Base-by-base conservation (phyloP, 2,329 filamentous ascomycete species). In the Aspergillus ruber region DNA sequence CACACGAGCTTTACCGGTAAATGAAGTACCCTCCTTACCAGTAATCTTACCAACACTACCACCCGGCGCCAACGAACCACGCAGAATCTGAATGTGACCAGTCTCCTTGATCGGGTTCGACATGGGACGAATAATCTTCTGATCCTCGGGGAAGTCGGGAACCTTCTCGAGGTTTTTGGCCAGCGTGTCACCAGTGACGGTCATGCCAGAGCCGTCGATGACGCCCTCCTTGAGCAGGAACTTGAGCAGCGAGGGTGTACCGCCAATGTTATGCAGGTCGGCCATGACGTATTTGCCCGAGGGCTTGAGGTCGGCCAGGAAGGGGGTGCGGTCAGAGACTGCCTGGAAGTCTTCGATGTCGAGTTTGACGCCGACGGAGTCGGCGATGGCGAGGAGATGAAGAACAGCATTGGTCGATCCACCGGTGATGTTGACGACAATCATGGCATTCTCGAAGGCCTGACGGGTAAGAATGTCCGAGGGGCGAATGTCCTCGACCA, bases 381-480 rank as follows among this genome's bases (percentile, higher is more conserved):
- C 85, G 51, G 88, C 88, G 48, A 91, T 90, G 60, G 88, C 88
- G 63, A 93, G 88, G 42, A 93, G 71, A 68, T 93, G 88, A 41
- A 93, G 80, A 32, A 93, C 88, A 35, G 88, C 88, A 68, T 93
- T 93, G 55, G 88, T 93, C 61, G 86, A 90, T 53, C 88, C 88
- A 46, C 88, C 88, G 3, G 88, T 86, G 58, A 91, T 85, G 65
- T 84, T 90, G 54, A 90, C 83, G 21, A 91, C 76, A 8, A 86
- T 79, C 86, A 93, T 91, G 61, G 88, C 88, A 63, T 91, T 85
- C 71, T 91, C 86, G 57, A 93, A 90, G 6, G 88, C 86, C 63
- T 86, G 75, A 47, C 86, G 82, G 8, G 87, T 91, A 66, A 93
- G 74, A 66, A 91, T 88, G 59, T 93, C 88, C 44, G 77, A 77